phyloP scores from a whole-genome alignment of 371 early-diverging fungal species.

The Entomophthora muscae region DNA sequence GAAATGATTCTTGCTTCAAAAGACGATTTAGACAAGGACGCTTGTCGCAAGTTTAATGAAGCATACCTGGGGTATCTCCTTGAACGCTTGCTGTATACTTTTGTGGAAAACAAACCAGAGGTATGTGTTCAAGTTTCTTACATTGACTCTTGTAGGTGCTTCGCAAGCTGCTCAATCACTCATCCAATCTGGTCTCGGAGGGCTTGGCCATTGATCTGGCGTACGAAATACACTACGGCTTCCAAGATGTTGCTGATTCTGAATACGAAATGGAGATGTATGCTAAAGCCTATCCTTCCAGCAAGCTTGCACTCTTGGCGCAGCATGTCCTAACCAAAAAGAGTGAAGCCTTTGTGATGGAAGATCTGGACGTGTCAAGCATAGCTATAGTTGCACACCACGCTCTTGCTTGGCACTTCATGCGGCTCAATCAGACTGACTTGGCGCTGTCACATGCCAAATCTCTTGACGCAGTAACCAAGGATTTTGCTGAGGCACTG shows the following conservation, averaged over 20 bases:
- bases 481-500: background rate
- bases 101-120: background rate
- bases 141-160: background rate
- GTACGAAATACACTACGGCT: background rate
- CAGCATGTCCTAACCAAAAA: background rate
- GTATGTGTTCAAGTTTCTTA: background rate
- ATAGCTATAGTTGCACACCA: background rate
- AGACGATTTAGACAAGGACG: background rate
- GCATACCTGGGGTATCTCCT: background rate
- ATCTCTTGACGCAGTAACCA: background rate
- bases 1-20: background rate
- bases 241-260: background rate
- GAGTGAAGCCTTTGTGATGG: background rate
- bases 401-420: background rate
- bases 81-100: background rate
- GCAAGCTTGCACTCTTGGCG: background rate
- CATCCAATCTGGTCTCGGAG: background rate
- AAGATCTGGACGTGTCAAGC: background rate
- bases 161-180: background rate
- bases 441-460: background rate
- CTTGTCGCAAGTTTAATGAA: background rate
- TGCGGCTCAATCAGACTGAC: background rate
- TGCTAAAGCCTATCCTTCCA: background rate
- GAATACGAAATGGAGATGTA: background rate
- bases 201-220: background rate